These are phyloP conservation scores for Penicillium soppii DNA, from an alignment of 495 filamentous ascomycete species.

Conservation along the genomic window DNA sequence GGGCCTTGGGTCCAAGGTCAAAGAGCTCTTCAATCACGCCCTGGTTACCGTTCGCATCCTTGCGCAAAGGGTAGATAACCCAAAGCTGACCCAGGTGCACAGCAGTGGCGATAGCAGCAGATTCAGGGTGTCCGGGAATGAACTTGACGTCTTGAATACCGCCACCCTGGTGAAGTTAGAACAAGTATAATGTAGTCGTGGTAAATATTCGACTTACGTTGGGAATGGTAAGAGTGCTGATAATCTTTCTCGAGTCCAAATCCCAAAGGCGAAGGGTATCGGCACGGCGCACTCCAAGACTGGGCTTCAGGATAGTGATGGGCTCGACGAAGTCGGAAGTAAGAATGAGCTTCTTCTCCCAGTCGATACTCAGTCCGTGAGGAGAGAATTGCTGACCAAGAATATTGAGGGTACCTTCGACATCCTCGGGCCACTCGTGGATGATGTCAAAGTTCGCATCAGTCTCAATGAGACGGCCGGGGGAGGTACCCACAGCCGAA, in stretches of 20 bases:
- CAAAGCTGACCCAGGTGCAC: slow-evolving; percentile 62
- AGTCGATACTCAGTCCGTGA: slow-evolving; percentile 60
- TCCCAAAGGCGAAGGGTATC: slow-evolving; percentile 62
- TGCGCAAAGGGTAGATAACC: slow-evolving; percentile 64
- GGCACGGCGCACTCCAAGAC: slow-evolving; percentile 47
- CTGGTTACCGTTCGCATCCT: slow-evolving; percentile 50
- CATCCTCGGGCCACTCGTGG: slow-evolving; percentile 58
- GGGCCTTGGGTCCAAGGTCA: slow-evolving; percentile 56
- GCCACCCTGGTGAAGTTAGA: slow-evolving; percentile 35
- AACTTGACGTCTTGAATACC: slow-evolving; percentile 68
- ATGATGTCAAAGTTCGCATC: slow-evolving; percentile 61
- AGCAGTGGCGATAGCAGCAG: slow-evolving; percentile 59
- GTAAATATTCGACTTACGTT: slow-evolving; percentile 33
- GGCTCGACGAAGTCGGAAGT: slow-evolving; percentile 65
- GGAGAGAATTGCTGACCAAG: slow-evolving; percentile 59
- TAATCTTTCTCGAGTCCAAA: slow-evolving; percentile 48
- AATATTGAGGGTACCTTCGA: slow-evolving; percentile 49
- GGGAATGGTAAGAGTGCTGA: slow-evolving; percentile 62
- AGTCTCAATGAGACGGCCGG: slow-evolving; percentile 59
- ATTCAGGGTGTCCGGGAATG: slow-evolving; percentile 60
- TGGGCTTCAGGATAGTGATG: slow-evolving; percentile 58
- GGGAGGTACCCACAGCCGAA: slow-evolving; percentile 55
- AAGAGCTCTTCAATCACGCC: slow-evolving; percentile 57
- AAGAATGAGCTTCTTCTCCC: slow-evolving; percentile 52
- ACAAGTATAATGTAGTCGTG: neutral